These are phyloP conservation scores for Gynochthodes officinalis DNA, from an alignment of 257 asterid species.

Conservation along the genomic window DNA sequence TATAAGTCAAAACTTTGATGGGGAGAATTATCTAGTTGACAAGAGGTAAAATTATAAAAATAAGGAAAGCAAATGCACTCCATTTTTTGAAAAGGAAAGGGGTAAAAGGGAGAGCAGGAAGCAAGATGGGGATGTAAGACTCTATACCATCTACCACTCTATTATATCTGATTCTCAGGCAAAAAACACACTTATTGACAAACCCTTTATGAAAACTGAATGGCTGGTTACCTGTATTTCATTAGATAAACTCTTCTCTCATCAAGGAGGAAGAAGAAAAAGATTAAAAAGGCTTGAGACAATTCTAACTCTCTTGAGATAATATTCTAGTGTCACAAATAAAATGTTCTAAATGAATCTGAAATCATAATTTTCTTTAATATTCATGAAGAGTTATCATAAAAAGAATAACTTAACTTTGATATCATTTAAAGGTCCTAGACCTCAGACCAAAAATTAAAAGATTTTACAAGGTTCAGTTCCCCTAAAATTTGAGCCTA, in stretches of 20 bases:
- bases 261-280: no score
- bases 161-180: neutral
- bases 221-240: neutral
- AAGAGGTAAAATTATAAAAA: constrained; percentile 2
- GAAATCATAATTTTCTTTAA: neutral
- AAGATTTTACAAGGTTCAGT: neutral
- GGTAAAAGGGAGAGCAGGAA: neutral
- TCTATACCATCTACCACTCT: no score
- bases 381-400: neutral
- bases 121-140: neutral
- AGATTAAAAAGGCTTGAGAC: neutral
- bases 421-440: neutral
- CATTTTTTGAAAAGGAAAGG: neutral
- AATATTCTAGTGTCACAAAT: neutral
- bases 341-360: neutral
- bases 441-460: neutral
- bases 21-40: neutral
- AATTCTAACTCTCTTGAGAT: neutral
- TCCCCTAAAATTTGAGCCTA: neutral
- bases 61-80: neutral
- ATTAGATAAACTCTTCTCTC: neutral
- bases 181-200: neutral
- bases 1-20: neutral
- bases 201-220: neutral
- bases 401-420: neutral